These are phyloP conservation scores for Cercospora canescens DNA, from an alignment of 2,329 filamentous ascomycete species.

Conservation along the genomic window DNA sequence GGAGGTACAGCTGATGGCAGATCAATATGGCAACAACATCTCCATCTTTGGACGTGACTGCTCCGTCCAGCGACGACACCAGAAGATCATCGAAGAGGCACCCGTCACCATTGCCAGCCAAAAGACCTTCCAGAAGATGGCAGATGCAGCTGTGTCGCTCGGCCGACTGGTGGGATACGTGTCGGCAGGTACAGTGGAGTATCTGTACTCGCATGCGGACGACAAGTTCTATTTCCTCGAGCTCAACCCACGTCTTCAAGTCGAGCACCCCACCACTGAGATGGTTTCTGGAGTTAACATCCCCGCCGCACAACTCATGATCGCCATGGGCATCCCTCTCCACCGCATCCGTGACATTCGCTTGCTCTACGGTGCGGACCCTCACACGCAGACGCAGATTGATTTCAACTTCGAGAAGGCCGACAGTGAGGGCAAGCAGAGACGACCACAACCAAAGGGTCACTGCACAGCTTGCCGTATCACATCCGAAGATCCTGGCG, in stretches of 20 bases:
- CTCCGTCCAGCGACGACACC: constrained; percentile 95
- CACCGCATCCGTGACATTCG: constrained; percentile 96
- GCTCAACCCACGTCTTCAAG: constrained; percentile 97
- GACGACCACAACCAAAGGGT: constrained; percentile 88
- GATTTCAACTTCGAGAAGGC: constrained; percentile 95
- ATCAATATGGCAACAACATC: constrained; percentile 99
- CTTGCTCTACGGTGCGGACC: constrained; percentile 92
- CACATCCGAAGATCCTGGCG: constrained; percentile 96
- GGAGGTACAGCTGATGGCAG: constrained; percentile 94
- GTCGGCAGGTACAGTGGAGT: constrained; percentile 97
- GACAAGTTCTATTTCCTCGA: constrained; percentile 99
- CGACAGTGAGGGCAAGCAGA: constrained; percentile 79
- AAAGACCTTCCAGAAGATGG: constrained; percentile 91
- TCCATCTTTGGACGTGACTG: constrained; percentile 98
- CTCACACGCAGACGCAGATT: constrained; percentile 80
- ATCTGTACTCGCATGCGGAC: constrained; percentile 95
- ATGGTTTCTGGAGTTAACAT: constrained; percentile 99
- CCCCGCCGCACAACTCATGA: constrained; percentile 94
- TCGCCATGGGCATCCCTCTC: constrained; percentile 97
- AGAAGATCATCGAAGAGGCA: constrained; percentile 99
- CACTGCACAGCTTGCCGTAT: constrained; percentile 99
- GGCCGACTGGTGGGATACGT: constrained; percentile 96
- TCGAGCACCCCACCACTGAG: constrained; percentile 98
- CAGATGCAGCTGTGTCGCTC: constrained; percentile 90
- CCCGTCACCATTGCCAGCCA: constrained; percentile 93